Base-by-base conservation (phyloP, 306 rosid genomes). In the Pachyrhizus erosus region DNA sequence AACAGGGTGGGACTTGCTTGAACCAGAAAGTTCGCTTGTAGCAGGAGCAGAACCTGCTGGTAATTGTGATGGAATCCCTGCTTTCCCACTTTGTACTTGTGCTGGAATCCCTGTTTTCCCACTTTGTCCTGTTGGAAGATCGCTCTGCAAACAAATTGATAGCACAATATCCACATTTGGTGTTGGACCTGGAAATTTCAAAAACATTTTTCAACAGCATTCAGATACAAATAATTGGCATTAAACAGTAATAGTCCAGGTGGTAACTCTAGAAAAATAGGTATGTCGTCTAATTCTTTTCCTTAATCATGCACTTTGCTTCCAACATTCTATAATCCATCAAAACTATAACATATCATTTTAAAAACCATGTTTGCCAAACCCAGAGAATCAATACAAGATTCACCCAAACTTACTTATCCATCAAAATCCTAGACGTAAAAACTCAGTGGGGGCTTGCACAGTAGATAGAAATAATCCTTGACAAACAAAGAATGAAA, bases 61-160 rank as follows among this genome's bases (percentile, higher is more conserved):
- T 80, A 83, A 84, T 27, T 82, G 92, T 15, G 84, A 21, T 58
- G 80, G 61, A 15, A 82, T 58, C 58, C 90, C 90, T 6, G 81
- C 31, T 82, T 90, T 91, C 45, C 84, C 90, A 78, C 86, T 82
- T 37, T 90, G 91, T 46, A 79, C 81, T 34, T 84, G 92, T 20
- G 84, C 37, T 64, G 84, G 69, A n/a, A 85, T 64, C 64, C 89
- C 90, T 5, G 82, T 39, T 82, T 90, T 91, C 55, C 80, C 89
- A 80, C 89, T 82, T 48, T 89, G 91, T 51, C 86, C 85, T 20
- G 75, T 67, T 27, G 88, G 87, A 39, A 91, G 78, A 80, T 96
- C 93, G 84, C 93, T 92, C 80, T 93, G 98, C 82, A 96, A 86
- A 86, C 98, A 96, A 83, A 96, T 91, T 21, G 96, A 96, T 67